Conservation (phyloP, 257 asterid genomes). For the Plectranthus barbatus region DNA sequence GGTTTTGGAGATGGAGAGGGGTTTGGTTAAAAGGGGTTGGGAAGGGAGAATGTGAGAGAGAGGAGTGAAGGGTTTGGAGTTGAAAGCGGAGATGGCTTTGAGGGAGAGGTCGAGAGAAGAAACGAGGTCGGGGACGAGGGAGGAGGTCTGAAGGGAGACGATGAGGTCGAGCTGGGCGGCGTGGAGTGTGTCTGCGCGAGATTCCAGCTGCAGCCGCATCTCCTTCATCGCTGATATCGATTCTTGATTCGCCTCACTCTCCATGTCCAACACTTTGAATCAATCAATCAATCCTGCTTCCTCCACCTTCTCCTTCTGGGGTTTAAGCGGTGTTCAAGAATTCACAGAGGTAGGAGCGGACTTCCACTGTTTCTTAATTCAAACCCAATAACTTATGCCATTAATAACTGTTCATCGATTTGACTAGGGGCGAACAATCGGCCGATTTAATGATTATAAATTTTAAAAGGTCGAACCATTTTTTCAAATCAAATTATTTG, state of each 20-base stretch:
- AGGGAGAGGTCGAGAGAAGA: constrained; percentile 87
- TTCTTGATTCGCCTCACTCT: constrained; percentile 42
- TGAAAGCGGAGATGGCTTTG: constrained; percentile 53
- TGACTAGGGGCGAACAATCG: too few relatives aligned
- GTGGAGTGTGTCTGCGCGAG: constrained; percentile 64
- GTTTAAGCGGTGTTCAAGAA: too few relatives aligned
- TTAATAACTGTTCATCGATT: too few relatives aligned
- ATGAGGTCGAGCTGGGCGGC: constrained; percentile 70
- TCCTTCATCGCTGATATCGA: constrained; percentile 42
- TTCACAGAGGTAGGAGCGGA: too few relatives aligned
- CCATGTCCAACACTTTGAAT: constrained; percentile 25
- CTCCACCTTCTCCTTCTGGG: too few relatives aligned
- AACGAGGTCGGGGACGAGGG: constrained; percentile 72
- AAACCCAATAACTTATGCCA: too few relatives aligned
- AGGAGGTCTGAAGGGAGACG: constrained; percentile 53
- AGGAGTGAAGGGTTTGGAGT: constrained; percentile 53
- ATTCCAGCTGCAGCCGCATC: constrained; percentile 55
- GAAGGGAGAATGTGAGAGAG: constrained; percentile 61
- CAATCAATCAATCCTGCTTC: too few relatives aligned
- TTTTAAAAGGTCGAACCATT: too few relatives aligned
- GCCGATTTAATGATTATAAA: too few relatives aligned
- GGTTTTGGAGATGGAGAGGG: not conserved
- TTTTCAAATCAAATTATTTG: too few relatives aligned
- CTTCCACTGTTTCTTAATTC: too few relatives aligned
- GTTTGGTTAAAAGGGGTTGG: constrained; percentile 27